These are phyloP conservation scores for Xylaria multiplex DNA, from an alignment of 2,329 filamentous ascomycete species.

Conservation along the genomic window DNA sequence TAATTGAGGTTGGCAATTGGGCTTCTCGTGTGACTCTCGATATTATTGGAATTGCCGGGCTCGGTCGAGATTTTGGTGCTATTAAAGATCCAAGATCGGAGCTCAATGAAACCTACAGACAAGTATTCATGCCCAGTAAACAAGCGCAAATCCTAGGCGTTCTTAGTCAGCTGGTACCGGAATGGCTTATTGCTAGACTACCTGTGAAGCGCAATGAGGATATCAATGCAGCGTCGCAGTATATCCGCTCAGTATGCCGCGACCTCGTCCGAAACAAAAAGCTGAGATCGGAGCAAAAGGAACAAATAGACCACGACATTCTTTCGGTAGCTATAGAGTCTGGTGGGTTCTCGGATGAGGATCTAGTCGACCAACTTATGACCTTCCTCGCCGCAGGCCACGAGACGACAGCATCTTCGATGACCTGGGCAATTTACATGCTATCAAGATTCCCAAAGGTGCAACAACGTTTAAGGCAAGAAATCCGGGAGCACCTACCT, in stretches of 20 bases:
- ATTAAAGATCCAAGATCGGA: conserved; percentile 68
- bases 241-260: conserved; percentile 73
- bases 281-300: conserved; percentile 58
- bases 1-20: conserved; percentile 70
- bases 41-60: conserved; percentile 77
- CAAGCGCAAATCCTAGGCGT: conserved; percentile 67
- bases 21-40: conserved; percentile 75
- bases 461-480: conserved; percentile 53
- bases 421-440: conserved; percentile 56
- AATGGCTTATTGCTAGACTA: conserved; percentile 68
- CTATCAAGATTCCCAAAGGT: conserved; percentile 51
- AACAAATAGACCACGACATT: conserved; percentile 52
- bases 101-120: conserved; percentile 67
- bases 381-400: conserved; percentile 58
- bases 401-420: conserved; percentile 55
- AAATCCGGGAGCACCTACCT: conserved; percentile 52
- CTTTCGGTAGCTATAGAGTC: conserved; percentile 52
- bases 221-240: conserved; percentile 63
- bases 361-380: conserved; percentile 54
- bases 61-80: conserved; percentile 76
- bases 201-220: conserved; percentile 78
- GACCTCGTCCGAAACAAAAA: conserved; percentile 78
- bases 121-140: conserved; percentile 63
- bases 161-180: conserved; percentile 69
- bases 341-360: conserved; percentile 53